These are phyloP conservation scores for Phalaenopsis hybrid DNA, from an alignment of 116 monocot species.

Conservation along the genomic window DNA sequence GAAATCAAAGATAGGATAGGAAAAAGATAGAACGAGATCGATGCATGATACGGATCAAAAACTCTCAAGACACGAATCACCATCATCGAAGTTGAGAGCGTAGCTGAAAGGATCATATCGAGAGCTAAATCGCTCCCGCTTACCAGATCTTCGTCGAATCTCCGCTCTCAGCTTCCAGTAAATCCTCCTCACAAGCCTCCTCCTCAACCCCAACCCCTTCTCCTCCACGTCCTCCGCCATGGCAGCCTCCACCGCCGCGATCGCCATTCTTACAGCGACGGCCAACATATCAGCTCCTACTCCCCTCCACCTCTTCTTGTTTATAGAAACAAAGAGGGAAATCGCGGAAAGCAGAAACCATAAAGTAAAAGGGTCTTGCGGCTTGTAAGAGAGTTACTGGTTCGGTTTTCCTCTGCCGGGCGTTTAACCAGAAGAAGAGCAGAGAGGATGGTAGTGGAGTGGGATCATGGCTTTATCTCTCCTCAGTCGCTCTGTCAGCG, in stretches of 20 bases:
- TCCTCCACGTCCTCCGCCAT: not conserved
- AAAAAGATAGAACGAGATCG: not conserved
- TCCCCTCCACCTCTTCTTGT: not conserved
- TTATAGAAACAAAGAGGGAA: not conserved
- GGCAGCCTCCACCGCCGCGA: not conserved
- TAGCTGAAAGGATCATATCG: constrained; percentile 7
- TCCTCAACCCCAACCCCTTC: not conserved
- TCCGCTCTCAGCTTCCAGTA: constrained; percentile 7
- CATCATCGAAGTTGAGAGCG: constrained; percentile 7
- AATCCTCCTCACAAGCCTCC: constrained; percentile 9
- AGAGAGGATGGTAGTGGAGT: not conserved
- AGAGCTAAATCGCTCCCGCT: constrained; percentile 5
- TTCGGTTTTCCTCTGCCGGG: not conserved
- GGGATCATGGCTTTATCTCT: not conserved
- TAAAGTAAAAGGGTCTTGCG: not conserved
- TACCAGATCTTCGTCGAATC: not conserved
- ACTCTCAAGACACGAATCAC: not conserved
- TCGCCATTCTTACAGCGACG: not conserved
- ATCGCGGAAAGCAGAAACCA: not conserved
- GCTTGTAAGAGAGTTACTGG: not conserved
- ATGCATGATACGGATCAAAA: not conserved
- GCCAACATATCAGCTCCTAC: not conserved
- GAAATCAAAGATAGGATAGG: not conserved
- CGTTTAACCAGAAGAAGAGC: not conserved
- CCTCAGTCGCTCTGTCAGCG: not conserved